Conservation (phyloP, 129 eudicot species). For the Rutidosis leptorrhynchoides region DNA sequence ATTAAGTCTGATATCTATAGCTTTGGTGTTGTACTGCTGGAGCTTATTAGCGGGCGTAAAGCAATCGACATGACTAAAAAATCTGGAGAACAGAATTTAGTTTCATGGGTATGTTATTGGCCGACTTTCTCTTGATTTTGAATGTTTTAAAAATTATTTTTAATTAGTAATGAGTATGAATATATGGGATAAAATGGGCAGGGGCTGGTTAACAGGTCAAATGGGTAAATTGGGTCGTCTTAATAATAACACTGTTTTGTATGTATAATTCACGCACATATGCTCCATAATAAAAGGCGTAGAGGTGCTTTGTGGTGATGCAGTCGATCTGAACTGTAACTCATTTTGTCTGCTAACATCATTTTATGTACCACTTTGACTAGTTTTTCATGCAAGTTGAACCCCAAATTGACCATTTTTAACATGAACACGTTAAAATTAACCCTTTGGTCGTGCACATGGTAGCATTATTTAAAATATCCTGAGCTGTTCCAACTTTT, state of each 20-base stretch:
- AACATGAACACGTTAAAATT: not conserved
- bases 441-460: not conserved
- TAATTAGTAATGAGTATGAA: not conserved
- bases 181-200: not conserved
- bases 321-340: not conserved
- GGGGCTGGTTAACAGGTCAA: not conserved
- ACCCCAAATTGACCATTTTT: not conserved
- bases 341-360: not conserved
- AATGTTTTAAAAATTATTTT: not conserved
- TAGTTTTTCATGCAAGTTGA: not conserved
- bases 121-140: slow-evolving; percentile 8
- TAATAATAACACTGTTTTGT: not conserved
- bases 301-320: not conserved
- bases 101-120: slow-evolving; percentile 62
- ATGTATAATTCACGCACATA: not conserved
- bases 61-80: slow-evolving; percentile 55
- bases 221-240: not conserved
- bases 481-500: slow-evolving; percentile 1
- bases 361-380: not conserved
- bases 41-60: slow-evolving; percentile 75
- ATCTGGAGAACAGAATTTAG: slow-evolving; percentile 71
- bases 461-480: not conserved
- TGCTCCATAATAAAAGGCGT: not conserved
- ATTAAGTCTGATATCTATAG: slow-evolving; percentile 86
- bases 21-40: slow-evolving; percentile 86